Percentiles rank a stretch among this genome's conserved stretches.
Evolutionary conservation across 805 yeast genomes (phyloP).

Genomic region (Yarrowia keelungensis): DNA sequence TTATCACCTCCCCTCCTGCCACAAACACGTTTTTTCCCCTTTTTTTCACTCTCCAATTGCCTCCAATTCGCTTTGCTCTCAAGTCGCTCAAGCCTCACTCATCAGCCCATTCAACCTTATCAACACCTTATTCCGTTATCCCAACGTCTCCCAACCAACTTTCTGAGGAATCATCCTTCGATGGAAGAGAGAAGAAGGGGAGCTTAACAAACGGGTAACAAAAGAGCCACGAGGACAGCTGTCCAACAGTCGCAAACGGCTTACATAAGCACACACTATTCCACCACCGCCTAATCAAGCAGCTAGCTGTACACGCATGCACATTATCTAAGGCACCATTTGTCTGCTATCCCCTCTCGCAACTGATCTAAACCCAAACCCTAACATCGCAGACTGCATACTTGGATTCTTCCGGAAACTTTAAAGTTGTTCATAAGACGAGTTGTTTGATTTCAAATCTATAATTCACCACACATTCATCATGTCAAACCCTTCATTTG

Average conservation of each 20-base stretch:
- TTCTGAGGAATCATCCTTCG: background rate
- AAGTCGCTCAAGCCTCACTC: background rate
- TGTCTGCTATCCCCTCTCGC: background rate
- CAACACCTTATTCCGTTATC: conserved; percentile 9
- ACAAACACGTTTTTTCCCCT: no score
- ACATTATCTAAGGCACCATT: conserved; percentile 11
- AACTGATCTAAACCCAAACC: conserved; percentile 21
- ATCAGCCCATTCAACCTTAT: conserved; percentile 18
- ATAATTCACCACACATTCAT: background rate
- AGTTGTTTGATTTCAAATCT: no score
- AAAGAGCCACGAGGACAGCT: no score
- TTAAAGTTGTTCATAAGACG: background rate
- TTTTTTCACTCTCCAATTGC: background rate
- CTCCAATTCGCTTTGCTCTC: background rate
- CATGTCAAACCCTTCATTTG: conserved; percentile 57
- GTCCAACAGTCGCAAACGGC: background rate
- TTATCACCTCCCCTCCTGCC: no score
- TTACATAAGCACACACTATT: background rate
- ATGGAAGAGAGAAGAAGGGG: background rate
- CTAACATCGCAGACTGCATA: conserved; percentile 28
- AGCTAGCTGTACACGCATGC: background rate
- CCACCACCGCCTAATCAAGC: background rate
- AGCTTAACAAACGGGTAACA: no score
- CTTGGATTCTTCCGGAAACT: conserved; percentile 6
- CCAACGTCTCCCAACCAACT: conserved; percentile 18